A percentile compares a stretch with the other conserved stretches of the same genome.
Conservation (phyloP, 331 rosid genomes). For the Rhamnella rubrinervis region DNA sequence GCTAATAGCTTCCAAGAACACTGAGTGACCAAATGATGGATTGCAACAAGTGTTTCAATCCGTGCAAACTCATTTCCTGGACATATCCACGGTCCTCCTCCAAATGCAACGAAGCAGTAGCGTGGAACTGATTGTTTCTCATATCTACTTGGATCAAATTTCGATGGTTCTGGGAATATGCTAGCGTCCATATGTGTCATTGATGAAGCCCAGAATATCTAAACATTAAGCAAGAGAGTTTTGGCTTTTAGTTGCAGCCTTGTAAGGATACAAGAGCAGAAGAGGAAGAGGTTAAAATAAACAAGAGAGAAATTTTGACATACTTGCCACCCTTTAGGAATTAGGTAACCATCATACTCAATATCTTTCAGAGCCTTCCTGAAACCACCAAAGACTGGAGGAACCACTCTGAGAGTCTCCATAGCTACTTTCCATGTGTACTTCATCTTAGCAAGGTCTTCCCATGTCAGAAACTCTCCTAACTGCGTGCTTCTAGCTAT, state of each 20-base stretch:
- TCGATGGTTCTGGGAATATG: constrained; percentile 56
- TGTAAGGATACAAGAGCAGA: neutral
- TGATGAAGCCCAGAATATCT: constrained; percentile 66
- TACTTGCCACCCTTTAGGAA: constrained; percentile 92
- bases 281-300: neutral
- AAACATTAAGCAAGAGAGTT: neutral
- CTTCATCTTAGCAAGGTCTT: constrained; percentile 79
- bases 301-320: constrained; percentile 17
- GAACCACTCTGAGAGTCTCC: constrained; percentile 64
- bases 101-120: constrained; percentile 54
- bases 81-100: constrained; percentile 64
- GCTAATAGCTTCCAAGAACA: constrained; percentile 64
- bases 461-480: constrained; percentile 68
- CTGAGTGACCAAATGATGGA: constrained; percentile 58
- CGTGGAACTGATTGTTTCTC: constrained; percentile 59
- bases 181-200: constrained; percentile 62
- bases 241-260: neutral
- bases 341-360: constrained; percentile 59
- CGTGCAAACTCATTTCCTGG: constrained; percentile 68
- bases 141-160: constrained; percentile 66
- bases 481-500: constrained; percentile 47
- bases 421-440: constrained; percentile 72
- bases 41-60: constrained; percentile 58
- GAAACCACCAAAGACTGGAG: constrained; percentile 63
- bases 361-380: constrained; percentile 51